phyloP scores from a whole-genome alignment of 345 rosid genomes.

The Eucalyptus curtisii region DNA sequence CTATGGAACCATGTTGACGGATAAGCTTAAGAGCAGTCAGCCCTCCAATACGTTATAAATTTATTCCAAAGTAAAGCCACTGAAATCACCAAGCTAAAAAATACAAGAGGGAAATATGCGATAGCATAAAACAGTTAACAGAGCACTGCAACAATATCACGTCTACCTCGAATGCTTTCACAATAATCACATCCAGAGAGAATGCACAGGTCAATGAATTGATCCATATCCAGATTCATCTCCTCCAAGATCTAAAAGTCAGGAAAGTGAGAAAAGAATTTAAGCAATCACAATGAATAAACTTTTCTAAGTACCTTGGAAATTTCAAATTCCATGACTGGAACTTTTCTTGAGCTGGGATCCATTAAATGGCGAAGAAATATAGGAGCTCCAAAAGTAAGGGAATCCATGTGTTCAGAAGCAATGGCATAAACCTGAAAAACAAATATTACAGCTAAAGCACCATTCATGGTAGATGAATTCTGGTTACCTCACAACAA shows the following conservation, averaged over 20 bases:
- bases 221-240: slow-evolving; percentile 80
- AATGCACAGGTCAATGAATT: slow-evolving; percentile 84
- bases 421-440: slow-evolving; percentile 87
- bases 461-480: background rate
- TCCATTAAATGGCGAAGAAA: slow-evolving; percentile 96
- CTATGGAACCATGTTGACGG: slow-evolving; percentile 80
- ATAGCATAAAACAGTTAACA: background rate
- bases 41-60: slow-evolving; percentile 65
- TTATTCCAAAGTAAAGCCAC: background rate
- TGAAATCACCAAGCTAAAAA: background rate
- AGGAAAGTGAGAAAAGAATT: background rate
- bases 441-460: background rate
- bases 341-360: slow-evolving; percentile 82
- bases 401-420: slow-evolving; percentile 97
- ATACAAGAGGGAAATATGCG: background rate
- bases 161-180: slow-evolving; percentile 69
- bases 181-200: slow-evolving; percentile 97
- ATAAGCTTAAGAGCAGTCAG: slow-evolving; percentile 83
- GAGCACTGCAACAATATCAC: background rate
- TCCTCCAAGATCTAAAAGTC: slow-evolving; percentile 61
- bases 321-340: slow-evolving; percentile 83
- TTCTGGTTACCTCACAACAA: background rate
- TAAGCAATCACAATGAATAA: background rate
- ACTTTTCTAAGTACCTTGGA: slow-evolving; percentile 34
- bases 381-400: slow-evolving; percentile 83